Conservation (phyloP, 2,329 filamentous ascomycete species). For the Daldinia sp. region DNA sequence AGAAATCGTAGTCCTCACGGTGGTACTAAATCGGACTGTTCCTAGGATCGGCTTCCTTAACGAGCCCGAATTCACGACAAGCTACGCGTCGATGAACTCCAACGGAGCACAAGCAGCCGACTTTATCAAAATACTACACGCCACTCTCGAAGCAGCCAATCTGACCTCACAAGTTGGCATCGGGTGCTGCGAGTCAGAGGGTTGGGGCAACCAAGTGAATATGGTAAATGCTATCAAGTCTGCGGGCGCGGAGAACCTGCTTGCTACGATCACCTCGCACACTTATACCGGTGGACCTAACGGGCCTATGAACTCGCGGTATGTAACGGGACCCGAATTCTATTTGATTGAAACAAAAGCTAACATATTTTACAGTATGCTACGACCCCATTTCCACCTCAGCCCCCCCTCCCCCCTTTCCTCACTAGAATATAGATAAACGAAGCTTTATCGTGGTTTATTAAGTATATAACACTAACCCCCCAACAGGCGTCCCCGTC, state of each 20-base stretch:
- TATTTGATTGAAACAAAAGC: background rate
- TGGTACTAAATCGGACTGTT: background rate
- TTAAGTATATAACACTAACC: slow-evolving; percentile 6
- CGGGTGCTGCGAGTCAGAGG: slow-evolving; percentile 46
- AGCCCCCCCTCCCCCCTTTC: background rate
- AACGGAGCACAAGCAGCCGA: slow-evolving; percentile 42
- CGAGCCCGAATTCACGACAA: slow-evolving; percentile 41
- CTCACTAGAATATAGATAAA: too few relatives aligned
- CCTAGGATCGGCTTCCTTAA: slow-evolving; percentile 41
- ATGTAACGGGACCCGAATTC: background rate
- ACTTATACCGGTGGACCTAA: slow-evolving; percentile 51
- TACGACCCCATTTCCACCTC: background rate
- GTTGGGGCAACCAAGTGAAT: slow-evolving; percentile 50
- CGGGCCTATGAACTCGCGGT: slow-evolving; percentile 44
- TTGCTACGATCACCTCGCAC: slow-evolving; percentile 51
- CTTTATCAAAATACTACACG: slow-evolving; percentile 41
- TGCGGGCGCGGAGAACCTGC: slow-evolving; percentile 44
- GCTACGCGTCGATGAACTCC: slow-evolving; percentile 41
- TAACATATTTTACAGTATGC: slow-evolving; percentile 23
- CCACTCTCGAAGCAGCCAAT: slow-evolving; percentile 38
- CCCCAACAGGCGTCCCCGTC: slow-evolving; percentile 43
- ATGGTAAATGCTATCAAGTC: slow-evolving; percentile 50
- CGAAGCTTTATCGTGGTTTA: too few relatives aligned
- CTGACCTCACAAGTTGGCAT: slow-evolving; percentile 41
- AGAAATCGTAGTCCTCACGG: background rate